Percentiles rank a stretch among this genome's conserved stretches.
phyloP scores from a whole-genome alignment of 2,329 filamentous ascomycete species.

The Scopulariopsis brevicaulis region DNA sequence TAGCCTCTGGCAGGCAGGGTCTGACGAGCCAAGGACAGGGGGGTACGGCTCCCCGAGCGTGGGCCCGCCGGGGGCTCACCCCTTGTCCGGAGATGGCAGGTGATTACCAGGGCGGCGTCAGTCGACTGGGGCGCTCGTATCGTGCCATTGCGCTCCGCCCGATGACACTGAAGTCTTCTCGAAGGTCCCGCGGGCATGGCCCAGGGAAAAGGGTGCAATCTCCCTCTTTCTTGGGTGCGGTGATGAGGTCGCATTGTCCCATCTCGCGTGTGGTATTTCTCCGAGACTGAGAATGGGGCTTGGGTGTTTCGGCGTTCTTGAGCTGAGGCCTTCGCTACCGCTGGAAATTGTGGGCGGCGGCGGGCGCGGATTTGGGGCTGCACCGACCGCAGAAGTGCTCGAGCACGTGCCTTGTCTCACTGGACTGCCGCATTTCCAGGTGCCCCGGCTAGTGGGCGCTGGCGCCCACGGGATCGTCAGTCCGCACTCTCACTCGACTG shows the following conservation, averaged over 20 bases:
- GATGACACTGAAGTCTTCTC: slow-evolving; percentile 3
- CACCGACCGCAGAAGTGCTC: background rate
- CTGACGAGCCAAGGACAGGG: background rate
- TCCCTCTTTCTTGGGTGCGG: background rate
- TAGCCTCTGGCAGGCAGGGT: background rate
- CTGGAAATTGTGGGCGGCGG: background rate
- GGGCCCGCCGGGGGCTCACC: background rate
- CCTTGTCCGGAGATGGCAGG: background rate
- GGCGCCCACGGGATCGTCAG: background rate
- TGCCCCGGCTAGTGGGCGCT: background rate
- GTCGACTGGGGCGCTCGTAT: background rate
- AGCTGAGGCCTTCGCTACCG: background rate
- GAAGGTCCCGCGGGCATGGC: slow-evolving; percentile 3
- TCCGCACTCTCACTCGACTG: background rate
- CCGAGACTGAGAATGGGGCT: background rate
- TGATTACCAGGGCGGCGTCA: background rate
- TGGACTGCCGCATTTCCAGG: background rate
- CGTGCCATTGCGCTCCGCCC: background rate
- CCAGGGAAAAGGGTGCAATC: background rate
- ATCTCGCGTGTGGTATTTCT: background rate
- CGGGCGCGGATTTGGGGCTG: background rate
- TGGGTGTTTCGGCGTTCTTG: background rate
- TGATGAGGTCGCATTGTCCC: background rate
- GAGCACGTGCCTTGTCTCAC: background rate
- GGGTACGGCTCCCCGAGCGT: background rate